A percentile compares a stretch with the other conserved stretches of the same genome.
These are phyloP conservation scores for Salvia rosmarinus DNA, from an alignment of 257 asterid species.

Conservation along the genomic window DNA sequence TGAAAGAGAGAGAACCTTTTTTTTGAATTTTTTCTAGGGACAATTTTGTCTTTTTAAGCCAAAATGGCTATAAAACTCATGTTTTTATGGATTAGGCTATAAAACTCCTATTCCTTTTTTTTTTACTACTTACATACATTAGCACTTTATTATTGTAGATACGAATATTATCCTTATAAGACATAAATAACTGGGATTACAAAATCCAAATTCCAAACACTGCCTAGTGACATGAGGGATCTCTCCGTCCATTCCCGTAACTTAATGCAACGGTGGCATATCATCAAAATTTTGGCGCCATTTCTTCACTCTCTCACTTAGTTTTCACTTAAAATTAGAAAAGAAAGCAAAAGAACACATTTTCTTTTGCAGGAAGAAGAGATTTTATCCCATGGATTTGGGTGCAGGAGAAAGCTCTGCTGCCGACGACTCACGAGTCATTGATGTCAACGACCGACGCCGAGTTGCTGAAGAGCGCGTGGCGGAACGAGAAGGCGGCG, in stretches of 20 bases:
- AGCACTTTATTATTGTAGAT: too few species aligned
- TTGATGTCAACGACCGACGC: conserved; percentile 71
- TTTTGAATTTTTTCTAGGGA: too few species aligned
- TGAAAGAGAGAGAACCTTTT: too few species aligned
- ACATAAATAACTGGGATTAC: neutral
- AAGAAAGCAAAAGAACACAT: neutral
- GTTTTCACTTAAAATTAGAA: neutral
- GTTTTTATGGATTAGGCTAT: too few species aligned
- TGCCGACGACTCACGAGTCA: conserved; percentile 69
- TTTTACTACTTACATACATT: too few species aligned
- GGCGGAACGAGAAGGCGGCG: conserved; percentile 96
- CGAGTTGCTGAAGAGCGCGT: conserved; percentile 77
- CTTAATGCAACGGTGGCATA: conserved; percentile 15
- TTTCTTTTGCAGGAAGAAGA: neutral
- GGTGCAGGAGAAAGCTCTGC: conserved; percentile 56
- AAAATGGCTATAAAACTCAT: too few species aligned
- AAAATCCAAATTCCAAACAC: neutral
- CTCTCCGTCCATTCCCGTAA: neutral
- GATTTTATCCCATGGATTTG: conserved; percentile 51
- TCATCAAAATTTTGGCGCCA: conserved; percentile 38
- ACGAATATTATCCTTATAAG: too few species aligned
- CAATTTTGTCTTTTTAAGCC: too few species aligned
- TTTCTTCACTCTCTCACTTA: conserved; percentile 12
- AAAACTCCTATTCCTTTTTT: too few species aligned
- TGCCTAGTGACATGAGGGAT: neutral